Base-by-base conservation (phyloP, 176 grass and related monocot genomes). In the Avena eriantha region DNA sequence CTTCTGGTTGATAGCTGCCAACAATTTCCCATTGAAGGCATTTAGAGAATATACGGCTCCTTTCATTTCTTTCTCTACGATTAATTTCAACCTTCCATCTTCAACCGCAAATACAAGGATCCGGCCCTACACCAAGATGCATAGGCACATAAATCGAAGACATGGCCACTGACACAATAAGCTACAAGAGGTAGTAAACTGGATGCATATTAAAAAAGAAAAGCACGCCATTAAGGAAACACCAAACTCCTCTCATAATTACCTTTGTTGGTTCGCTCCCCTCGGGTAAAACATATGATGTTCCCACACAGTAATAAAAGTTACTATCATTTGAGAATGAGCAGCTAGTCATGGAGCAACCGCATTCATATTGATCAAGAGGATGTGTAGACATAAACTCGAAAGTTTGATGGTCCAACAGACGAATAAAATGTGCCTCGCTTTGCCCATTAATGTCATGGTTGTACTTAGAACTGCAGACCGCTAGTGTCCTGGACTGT, bases 211-310 rank as follows among this genome's bases (percentile, higher is more conserved):
- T 80, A 39, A 64, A 22, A 22, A 86, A 36, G 15, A 41, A 49
- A 22, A 85, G 21, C 43, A 80, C 5, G 35, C 10, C 63, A 63
- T 34, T 21, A 77, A 26, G 43, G 48, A 69, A 77, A 60, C 39
- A 69, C 35, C 83, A 82, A 35, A 16, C 16, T 10, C 9, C 54
- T 48, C 7, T 36, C 55, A 16, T 74, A 24, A 60, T 65, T 85
- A 98, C 96, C 96, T 98, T 98, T 45, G 69, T 80, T n/a, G 93
- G 96, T 70, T 98, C 96, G 84, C 92, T 94, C 88, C 96, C 93
- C 84, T 98, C 92, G 10, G 96, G 96, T 53, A 98, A 55, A 89
- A 98, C 90, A 91, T 98, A 98, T 50, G 93, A 92, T 12, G 96
- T 98, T 54, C 93, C 96, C 29, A 98, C 84, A 82, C 93, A 96